A percentile compares a stretch with the other conserved stretches of the same genome.
These are phyloP conservation scores for Mucor piriformis DNA, from an alignment of 371 early-diverging fungal species.

Conservation along the genomic window DNA sequence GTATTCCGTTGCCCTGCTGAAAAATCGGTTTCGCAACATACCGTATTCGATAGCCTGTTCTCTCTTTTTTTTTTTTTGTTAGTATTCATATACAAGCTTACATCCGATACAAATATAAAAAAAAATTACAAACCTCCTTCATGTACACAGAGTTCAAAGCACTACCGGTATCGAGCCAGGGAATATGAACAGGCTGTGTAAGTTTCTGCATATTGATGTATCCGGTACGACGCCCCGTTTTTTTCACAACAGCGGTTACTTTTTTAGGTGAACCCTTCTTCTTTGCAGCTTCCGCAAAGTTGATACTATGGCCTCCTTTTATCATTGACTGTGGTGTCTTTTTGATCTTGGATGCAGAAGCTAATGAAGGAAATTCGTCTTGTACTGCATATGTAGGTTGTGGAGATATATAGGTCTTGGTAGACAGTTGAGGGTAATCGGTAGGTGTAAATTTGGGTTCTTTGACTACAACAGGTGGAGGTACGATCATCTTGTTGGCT, in stretches of 20 bases:
- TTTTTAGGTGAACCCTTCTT: slow-evolving; percentile 27
- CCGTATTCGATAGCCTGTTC: slow-evolving; percentile 61
- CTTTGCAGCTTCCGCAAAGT: slow-evolving; percentile 44
- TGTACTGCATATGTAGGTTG: not conserved
- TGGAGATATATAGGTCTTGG: not conserved
- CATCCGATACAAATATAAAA: not conserved
- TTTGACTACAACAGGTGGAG: not conserved
- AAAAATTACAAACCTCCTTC: slow-evolving; percentile 29
- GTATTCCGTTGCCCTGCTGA: slow-evolving; percentile 57
- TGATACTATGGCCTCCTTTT: slow-evolving; percentile 12
- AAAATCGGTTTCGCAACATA: slow-evolving; percentile 60
- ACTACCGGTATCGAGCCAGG: slow-evolving; percentile 62
- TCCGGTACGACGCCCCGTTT: not conserved
- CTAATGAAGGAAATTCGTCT: slow-evolving; percentile 47
- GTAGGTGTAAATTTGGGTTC: not conserved
- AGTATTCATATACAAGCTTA: not conserved
- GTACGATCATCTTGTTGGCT: slow-evolving; percentile 33
- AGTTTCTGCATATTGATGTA: slow-evolving; percentile 23
- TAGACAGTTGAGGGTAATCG: slow-evolving; percentile 35
- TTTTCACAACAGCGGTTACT: not conserved
- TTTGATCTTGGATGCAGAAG: slow-evolving; percentile 30
- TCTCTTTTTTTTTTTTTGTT: slow-evolving; percentile 17
- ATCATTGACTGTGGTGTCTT: not conserved
- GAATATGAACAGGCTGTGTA: slow-evolving; percentile 48
- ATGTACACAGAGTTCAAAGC: slow-evolving; percentile 48